These are phyloP conservation scores for Oryza coarctata DNA, from an alignment of 176 grass and related monocot species.

Conservation along the genomic window DNA sequence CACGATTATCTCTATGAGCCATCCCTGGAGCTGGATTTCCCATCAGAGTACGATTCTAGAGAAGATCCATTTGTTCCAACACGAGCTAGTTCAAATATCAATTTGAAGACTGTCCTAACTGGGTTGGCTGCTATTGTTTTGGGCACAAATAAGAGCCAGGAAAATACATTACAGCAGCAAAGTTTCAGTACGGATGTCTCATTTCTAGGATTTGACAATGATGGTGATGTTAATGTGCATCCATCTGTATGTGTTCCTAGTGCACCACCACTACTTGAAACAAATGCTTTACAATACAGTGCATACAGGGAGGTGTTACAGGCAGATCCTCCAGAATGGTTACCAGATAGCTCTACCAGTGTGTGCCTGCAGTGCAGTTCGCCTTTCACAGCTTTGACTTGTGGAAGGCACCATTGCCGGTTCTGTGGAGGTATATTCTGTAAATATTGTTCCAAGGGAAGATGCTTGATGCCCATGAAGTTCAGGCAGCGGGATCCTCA, in stretches of 20 bases:
- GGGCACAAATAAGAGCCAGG: slow-evolving; percentile 34
- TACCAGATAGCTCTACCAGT: slow-evolving; percentile 70
- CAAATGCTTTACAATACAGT: slow-evolving; percentile 48
- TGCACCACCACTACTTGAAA: slow-evolving; percentile 66
- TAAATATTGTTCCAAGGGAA: slow-evolving; percentile 70
- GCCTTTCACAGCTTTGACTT: slow-evolving; percentile 73
- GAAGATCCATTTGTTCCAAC: slow-evolving; percentile 25
- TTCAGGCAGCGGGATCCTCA: slow-evolving; percentile 72
- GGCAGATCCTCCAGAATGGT: slow-evolving; percentile 79
- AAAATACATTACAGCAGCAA: slow-evolving; percentile 19
- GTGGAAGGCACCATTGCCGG: slow-evolving; percentile 85
- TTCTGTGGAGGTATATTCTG: slow-evolving; percentile 96
- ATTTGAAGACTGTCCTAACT: slow-evolving; percentile 62
- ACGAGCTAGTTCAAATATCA: slow-evolving; percentile 50
- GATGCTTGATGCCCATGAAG: slow-evolving; percentile 84
- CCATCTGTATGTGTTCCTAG: slow-evolving; percentile 81
- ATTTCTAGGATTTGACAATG: slow-evolving; percentile 59
- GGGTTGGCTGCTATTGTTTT: slow-evolving; percentile 64
- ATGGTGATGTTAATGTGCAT: slow-evolving; percentile 61
- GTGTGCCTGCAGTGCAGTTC: slow-evolving; percentile 69
- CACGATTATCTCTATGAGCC: slow-evolving; percentile 49
- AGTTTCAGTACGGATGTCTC: slow-evolving; percentile 59
- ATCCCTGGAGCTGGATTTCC: slow-evolving; percentile 50
- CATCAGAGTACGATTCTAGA: slow-evolving; percentile 39
- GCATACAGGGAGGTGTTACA: slow-evolving; percentile 56